Base-by-base conservation (phyloP, 306 rosid genomes). In the Trifolium dubium region DNA sequence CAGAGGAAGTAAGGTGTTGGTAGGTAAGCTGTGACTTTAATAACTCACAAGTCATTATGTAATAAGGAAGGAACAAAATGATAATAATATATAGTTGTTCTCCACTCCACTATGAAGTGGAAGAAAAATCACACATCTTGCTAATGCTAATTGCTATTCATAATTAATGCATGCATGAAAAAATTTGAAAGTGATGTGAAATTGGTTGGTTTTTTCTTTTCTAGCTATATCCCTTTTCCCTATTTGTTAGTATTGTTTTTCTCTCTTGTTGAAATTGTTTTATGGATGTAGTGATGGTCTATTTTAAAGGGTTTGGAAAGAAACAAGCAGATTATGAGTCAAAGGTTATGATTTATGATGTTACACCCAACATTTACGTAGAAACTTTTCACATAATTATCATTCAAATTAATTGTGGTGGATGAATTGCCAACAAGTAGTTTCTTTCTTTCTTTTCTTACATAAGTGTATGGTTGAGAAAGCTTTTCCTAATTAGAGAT, bases 31-130 rank as follows among this genome's bases (percentile, higher is more conserved):
- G 75, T 69, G 54, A 51, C 41, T 68, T 69, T 49, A 39, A 19
- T 15, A 50, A 30, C 17, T 28, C 10, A 64, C 46, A 43, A 43
- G 32, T n/a, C 43, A 44, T 28, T 34, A 61, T 56, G 14, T 65
- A 64, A 47, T 31, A 34, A 58, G 58, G 59, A 79, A 58, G 63
- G 70, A 80, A 37, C 41, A 66, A 73, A 23, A 49, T 60, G 60
- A 60, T 29, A 53, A 50, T 13, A 11, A 28, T 23, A 23, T 23
- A 23, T 43, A 60, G 56, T 40, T 59, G 75, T 73, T 58, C 5
- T 73, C 83, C 83, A 80, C 76, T 74, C 32, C 8, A 28, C 63
- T 6, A 4, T 18, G 51, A 74, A 66, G 50, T 73, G 40, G 30
- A 62, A 37, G 67, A 58, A 39, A 39, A 19, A 53, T 53, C 55